A percentile compares a stretch with the other conserved stretches of the same genome.
Conservation (phyloP, 2,329 filamentous ascomycete species). For the Paradendryphiella salina region DNA sequence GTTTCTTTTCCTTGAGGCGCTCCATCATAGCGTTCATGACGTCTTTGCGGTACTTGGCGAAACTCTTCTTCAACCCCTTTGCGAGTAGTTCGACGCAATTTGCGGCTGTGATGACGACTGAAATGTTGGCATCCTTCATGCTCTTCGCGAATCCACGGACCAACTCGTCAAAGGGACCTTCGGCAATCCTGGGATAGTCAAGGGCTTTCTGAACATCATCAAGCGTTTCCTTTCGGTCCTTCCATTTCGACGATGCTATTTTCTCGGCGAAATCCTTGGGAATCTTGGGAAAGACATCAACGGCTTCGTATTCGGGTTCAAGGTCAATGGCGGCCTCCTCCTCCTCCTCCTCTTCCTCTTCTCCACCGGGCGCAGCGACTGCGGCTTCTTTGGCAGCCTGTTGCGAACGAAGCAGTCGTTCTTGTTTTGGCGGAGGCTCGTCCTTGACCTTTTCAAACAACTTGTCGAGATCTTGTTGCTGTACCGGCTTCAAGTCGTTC, state of each 20-base stretch:
- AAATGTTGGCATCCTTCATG: slow-evolving; percentile 99
- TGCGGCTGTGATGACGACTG: slow-evolving; percentile 88
- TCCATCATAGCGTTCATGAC: slow-evolving; percentile 93
- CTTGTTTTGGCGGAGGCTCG: slow-evolving; percentile 85
- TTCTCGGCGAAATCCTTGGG: slow-evolving; percentile 81
- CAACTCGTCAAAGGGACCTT: slow-evolving; percentile 84
- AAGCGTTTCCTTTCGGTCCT: slow-evolving; percentile 92
- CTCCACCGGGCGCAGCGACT: slow-evolving; percentile 61
- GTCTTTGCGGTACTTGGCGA: slow-evolving; percentile 75
- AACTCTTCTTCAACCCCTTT: slow-evolving; percentile 77
- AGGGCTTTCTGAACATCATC: slow-evolving; percentile 76
- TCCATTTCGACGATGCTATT: slow-evolving; percentile 92
- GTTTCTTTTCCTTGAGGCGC: slow-evolving; percentile 96
- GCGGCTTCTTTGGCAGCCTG: slow-evolving; percentile 80
- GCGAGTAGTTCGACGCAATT: slow-evolving; percentile 90
- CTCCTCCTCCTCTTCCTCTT: slow-evolving; percentile 56
- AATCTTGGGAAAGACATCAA: slow-evolving; percentile 81
- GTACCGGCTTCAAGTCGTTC: slow-evolving; percentile 90
- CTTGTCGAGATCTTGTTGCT: slow-evolving; percentile 90
- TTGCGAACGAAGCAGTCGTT: slow-evolving; percentile 83
- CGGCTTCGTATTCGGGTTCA: slow-evolving; percentile 69
- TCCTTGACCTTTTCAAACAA: slow-evolving; percentile 92
- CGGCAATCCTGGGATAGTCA: slow-evolving; percentile 89
- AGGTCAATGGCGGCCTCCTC: slow-evolving; percentile 72
- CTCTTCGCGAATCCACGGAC: slow-evolving; percentile 83